Base-by-base conservation (phyloP, 768 basidiomycete genomes). In the Pleurotus giganteus region DNA sequence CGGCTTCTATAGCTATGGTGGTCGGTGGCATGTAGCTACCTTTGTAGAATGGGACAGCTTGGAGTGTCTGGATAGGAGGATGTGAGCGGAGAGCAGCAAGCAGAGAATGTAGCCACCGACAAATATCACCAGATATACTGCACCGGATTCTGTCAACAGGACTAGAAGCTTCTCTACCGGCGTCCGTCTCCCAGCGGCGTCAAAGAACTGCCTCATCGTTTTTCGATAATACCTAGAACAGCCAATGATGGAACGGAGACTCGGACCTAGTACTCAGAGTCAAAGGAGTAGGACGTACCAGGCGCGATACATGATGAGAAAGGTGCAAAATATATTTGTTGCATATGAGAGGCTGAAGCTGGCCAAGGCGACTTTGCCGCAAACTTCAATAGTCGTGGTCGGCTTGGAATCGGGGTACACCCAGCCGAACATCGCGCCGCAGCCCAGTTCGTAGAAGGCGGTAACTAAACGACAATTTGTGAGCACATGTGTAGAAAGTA, bases 41-140 rank as follows among this genome's bases (percentile, higher is more conserved):
- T 8, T 61, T 64, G 19, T 66, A 68, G 39, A 70, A 67, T 12
- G 66, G 67, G 19, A 67, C 57, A 5, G 67, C 66, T 64, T 67
- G 67, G 9, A 69, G 56, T 0, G 66, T 67, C 67, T 66, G 47
- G n/a, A 34, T 8, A 29, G 47, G 4, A 57, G 27, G 50, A 36
- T 31, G 7, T 47, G 23, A 17, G 21, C 42, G 29, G n/a, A 21
- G 34, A 24, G 9, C 21, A 6, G 11, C 26, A 27, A 8, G 7
- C n/a, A 43, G 17, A 36, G 21, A 15, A 24, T 29, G n/a, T n/a
- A 24, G 53, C 4, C 34, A 54, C 65, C 23, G 23, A 67, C 68
- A 46, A 67, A 69, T 52, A 68, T 56, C 4, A 60, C 60, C 29
- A 69, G 53, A 45, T 68, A 69, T 17, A 66, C 42, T 5, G 60